Evolutionary conservation across 768 basidiomycete genomes (phyloP), one percentile per base, ranked within the genome.

Genomic region (Mycena galopus): DNA sequence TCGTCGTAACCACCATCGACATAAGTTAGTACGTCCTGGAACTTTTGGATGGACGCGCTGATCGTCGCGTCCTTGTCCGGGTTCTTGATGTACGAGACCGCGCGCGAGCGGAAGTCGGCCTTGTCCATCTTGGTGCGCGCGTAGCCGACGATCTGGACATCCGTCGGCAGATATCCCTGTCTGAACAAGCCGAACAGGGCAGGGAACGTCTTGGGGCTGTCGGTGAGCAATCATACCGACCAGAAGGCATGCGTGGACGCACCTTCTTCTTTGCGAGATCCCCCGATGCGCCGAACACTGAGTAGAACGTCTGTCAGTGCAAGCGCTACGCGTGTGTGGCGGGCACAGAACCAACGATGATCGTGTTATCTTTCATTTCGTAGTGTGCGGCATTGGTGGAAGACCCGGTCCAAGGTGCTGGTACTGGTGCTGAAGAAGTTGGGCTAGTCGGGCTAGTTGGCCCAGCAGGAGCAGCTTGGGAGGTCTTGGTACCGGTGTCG

Each of bases 211-310:
- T 98, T 42, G 73, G 16, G 70, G 53, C 23, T 73, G 51, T 61
- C 25, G 75, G 55, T 61, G 42, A 75, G 32, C 44, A 56, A 29
- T 16, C 50, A 51, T 25, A 47, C 1, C 21, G 23, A 27, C 57
- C 65, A 25, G 42, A 23, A 30, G 32, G 42, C 44, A 47, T 27
- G 61, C 33, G 35, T 44, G 55, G 53, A 59, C 65, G 56, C 60
- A 91, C 96, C 89, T 99, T 99, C 87, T 99, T 99, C 93, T 98
- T 97, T 74, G 97, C 97, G 44, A 99, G 88, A 86, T 99, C 97
- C 50, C 97, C 97, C 66, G 96, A 97, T 3, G 97, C 97, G 67
- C 97, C 97, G 71, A 97, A 90, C 56, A 99, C 97, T 96, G 79
- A 14, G 33, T 59, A 66, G 61, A 1, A 65, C 37, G 47, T 53